phyloP scores from a whole-genome alignment of 805 yeast species.

The Nakazawaea wyomingensis region DNA sequence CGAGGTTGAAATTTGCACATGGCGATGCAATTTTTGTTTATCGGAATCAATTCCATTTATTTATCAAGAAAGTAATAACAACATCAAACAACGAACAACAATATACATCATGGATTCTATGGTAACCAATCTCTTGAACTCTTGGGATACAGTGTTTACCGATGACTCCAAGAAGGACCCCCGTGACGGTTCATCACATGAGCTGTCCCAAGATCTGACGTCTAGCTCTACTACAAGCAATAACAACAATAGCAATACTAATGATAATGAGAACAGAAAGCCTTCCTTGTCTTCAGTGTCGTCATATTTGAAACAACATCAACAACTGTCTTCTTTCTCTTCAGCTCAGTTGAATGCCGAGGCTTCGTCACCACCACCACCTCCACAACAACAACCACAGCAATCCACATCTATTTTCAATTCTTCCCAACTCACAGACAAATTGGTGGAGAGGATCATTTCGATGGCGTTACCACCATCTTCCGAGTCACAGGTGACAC shows the following conservation, averaged over 20 bases:
- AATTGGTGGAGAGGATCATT: conserved; percentile 64
- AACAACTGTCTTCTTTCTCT: background rate
- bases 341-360: background rate
- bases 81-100: background rate
- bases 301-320: background rate
- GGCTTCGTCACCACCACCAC: too few species aligned
- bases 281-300: background rate
- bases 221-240: background rate
- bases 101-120: conserved; percentile 22
- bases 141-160: conserved; percentile 20
- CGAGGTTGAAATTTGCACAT: conserved; percentile 2
- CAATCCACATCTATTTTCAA: conserved; percentile 12
- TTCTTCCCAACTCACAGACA: conserved; percentile 50
- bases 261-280: background rate
- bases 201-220: background rate
- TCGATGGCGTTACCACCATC: conserved; percentile 69
- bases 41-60: background rate
- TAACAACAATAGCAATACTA: background rate
- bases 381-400: background rate
- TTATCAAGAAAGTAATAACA: too few species aligned
- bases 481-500: conserved; percentile 38
- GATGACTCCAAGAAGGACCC: conserved; percentile 9
- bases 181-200: too few species aligned
- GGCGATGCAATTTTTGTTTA: conserved; percentile 8
- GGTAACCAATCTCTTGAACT: conserved; percentile 22